Base-by-base conservation (phyloP, 2,329 filamentous ascomycete genomes). In the Plectosphaerella sp. region DNA sequence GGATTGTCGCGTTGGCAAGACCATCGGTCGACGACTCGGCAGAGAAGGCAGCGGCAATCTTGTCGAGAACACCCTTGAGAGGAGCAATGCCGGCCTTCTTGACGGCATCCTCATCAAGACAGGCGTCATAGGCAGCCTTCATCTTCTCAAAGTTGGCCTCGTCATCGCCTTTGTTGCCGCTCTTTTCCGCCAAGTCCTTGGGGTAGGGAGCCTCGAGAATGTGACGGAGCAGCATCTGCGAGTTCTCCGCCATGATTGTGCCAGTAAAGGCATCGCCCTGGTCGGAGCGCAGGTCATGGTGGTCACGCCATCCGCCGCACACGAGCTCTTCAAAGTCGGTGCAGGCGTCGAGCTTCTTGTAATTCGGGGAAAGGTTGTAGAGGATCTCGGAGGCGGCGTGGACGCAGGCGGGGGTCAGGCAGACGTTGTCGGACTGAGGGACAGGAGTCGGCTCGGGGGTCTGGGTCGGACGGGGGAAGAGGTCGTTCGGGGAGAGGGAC, bases 251-350 rank as follows among this genome's bases (percentile, higher is more conserved):
- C 80, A 88, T 83, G 54, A 82, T 74, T 2, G 76, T 81, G 22
- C 78, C 77, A 3, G 84, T 80, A 54, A 84, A 86, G 35, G 77
- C 76, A 58, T 78, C 76, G 35, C 79, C 76, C 56, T 84, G 80
- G 61, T 89, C 86, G 4, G 82, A 70, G 3, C 85, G 79, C 53
- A 89, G 76, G 59, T 88, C 84, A 67, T 88, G 80, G 10, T 72
- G 75, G 20, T 81, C 73, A 49, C 78, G 73, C 79, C 85, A 89
- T 11, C 86, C 86, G 51, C 83, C 84, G 59, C 86, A 89, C 18
- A 83, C 83, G 52, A 84, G 77, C 62, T 84, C 73, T 54, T 88
- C 83, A 54, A 90, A 90, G 61, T 88, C 69, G n/a, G 74, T 78
- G 59, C 87, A 90, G 2, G 87, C 80, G 62, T 89, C 84, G 39